Percentiles rank a stretch among this genome's conserved stretches.
Conservation (phyloP, 176 grass and related monocot genomes). For the Elymus sibiricus region DNA sequence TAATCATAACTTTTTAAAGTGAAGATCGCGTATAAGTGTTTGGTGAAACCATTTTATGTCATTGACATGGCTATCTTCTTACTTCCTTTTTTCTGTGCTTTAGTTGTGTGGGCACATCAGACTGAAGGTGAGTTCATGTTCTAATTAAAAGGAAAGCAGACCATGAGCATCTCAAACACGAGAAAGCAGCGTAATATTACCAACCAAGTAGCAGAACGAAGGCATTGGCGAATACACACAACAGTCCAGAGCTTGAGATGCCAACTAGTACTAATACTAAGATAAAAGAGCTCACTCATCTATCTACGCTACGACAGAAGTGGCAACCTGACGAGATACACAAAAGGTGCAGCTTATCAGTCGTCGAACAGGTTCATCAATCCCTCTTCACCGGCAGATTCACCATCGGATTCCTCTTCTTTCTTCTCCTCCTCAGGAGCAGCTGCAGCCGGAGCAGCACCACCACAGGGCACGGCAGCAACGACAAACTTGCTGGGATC, state of each 20-base stretch:
- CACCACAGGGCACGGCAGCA: slow-evolving; percentile 18
- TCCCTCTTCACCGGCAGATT: slow-evolving; percentile 54
- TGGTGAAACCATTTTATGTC: too few species aligned
- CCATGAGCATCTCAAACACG: neutral
- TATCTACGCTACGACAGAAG: slow-evolving; percentile 6
- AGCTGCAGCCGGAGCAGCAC: neutral
- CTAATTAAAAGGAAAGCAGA: too few species aligned
- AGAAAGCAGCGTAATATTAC: neutral
- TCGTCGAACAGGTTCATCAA: slow-evolving; percentile 61
- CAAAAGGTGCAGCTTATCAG: slow-evolving; percentile 16
- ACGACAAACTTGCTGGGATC: slow-evolving; percentile 76
- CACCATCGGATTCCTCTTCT: slow-evolving; percentile 51
- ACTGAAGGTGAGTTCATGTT: too few species aligned
- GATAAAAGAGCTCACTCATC: neutral
- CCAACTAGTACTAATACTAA: neutral
- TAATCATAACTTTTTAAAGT: too few species aligned
- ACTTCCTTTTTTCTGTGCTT: too few species aligned
- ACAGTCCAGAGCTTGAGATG: neutral
- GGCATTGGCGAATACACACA: neutral
- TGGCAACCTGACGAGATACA: neutral
- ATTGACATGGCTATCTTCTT: too few species aligned
- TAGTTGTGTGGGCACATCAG: too few species aligned
- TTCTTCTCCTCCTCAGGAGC: slow-evolving; percentile 43
- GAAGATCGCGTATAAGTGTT: too few species aligned
- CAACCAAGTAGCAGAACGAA: neutral